Base-by-base conservation (phyloP, 1,284 basidiomycete genomes). In the Athelia psychrophila region DNA sequence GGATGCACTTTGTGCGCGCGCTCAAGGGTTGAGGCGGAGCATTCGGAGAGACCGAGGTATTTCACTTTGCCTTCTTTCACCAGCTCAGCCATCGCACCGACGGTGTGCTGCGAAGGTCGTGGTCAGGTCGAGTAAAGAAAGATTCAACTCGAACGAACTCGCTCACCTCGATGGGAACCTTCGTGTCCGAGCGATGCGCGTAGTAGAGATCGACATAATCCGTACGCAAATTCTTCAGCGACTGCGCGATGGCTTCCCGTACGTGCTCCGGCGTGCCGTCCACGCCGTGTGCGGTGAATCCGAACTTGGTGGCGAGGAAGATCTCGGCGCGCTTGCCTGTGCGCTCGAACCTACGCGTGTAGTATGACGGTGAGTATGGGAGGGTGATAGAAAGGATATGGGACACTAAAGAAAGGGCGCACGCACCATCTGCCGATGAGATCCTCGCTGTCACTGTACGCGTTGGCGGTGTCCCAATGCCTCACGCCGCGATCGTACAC, bases 31-130 rank as follows among this genome's bases (percentile, higher is more conserved):
- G 63, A 66, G 1, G 70, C 73, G 3, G 70, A 74, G 53, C 69
- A 72, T 57, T 83, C 81, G 47, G 74, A 79, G n/a, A 80, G 60
- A 4, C 79, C 79, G 25, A 81, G 63, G 59, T 76, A 71, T 50
- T 70, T 72, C 51, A 75, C 68, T 52, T 77, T 78, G n/a, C 78
- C 78, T 10, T 60, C 71, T 49, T 72, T 73, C 46, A 74, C 71
- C 16, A 69, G 64, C 49, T 75, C 70, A 3, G 67, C 71, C 65
- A 77, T 64, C 13, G 69, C 73, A 1, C 57, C 56, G 3, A 76
- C 61, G 0, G 71, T 71, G 10, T 62, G 45, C 56, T 30, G 27
- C 27, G 13, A 13, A 5, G 13, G 27, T 13, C 5, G 5, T 30
- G 56, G 46, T 22, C 54, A 22, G 15, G 22, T 5, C 15, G 13